These are phyloP conservation scores for Colletotrichum musae DNA, from an alignment of 2,329 filamentous ascomycete species.

Conservation along the genomic window DNA sequence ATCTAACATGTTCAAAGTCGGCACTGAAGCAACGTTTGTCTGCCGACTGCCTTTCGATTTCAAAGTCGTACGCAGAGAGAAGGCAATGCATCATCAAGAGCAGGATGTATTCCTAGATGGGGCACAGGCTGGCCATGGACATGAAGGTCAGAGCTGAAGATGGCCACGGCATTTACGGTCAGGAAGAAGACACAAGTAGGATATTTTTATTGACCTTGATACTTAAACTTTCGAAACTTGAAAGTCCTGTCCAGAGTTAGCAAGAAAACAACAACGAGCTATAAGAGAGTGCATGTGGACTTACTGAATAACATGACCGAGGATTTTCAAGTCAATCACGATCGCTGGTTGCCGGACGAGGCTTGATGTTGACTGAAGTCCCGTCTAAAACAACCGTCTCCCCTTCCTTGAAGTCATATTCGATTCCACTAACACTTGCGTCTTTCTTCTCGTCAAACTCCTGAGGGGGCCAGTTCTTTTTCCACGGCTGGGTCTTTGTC, in stretches of 20 bases:
- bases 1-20: background rate
- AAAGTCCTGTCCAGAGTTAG: background rate
- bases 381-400: conserved; percentile 19
- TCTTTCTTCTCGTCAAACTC: background rate
- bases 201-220: background rate
- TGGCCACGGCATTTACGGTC: no score
- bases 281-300: background rate
- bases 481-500: conserved; percentile 19
- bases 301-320: no score
- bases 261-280: background rate
- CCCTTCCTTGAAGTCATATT: conserved; percentile 8
- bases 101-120: conserved; percentile 9
- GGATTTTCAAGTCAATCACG: no score
- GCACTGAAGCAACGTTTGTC: conserved; percentile 9
- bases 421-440: background rate
- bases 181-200: background rate
- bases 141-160: background rate
- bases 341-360: no score
- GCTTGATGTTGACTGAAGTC: conserved; percentile 13
- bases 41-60: conserved; percentile 27
- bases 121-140: background rate
- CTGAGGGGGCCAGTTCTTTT: conserved; percentile 12
- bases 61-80: conserved; percentile 12
- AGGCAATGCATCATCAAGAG: conserved; percentile 16
- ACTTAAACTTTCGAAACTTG: no score